Conservation (phyloP, 2,329 filamentous ascomycete species). For the Aspergillus candidus region DNA sequence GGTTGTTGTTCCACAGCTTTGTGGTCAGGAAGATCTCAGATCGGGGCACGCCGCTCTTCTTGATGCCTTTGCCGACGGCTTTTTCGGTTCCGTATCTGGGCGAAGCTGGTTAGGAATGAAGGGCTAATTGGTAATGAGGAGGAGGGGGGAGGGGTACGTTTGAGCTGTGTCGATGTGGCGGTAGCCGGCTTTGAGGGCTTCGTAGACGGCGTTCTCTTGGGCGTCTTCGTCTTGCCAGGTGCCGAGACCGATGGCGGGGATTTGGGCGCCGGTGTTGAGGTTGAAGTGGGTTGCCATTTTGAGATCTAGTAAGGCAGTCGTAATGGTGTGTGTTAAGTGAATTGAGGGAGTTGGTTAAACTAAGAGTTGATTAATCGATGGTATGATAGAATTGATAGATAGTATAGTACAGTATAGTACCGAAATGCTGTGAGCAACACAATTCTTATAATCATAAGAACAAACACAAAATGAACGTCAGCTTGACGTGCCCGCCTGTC, state of each 20-base stretch:
- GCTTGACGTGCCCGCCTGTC: no score
- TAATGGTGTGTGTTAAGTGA: no score
- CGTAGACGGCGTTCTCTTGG: constrained; percentile 45
- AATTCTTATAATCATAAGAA: no score
- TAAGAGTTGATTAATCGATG: no score
- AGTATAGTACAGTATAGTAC: no score
- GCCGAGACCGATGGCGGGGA: constrained; percentile 47
- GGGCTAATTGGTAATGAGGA: no score
- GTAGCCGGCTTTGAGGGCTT: constrained; percentile 48
- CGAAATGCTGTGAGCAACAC: no score
- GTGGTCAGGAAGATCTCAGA: constrained; percentile 61
- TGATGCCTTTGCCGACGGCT: constrained; percentile 60
- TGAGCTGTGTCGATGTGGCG: constrained; percentile 50
- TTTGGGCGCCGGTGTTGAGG: constrained; percentile 44
- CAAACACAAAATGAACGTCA: no score
- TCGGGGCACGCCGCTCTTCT: constrained; percentile 57
- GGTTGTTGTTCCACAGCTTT: constrained; percentile 62
- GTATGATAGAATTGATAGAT: no score
- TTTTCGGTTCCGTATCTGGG: constrained; percentile 57
- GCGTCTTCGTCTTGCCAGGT: constrained; percentile 50
- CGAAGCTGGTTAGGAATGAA: no score
- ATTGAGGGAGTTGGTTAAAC: no score
- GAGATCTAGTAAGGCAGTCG: not conserved
- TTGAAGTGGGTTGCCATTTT: constrained; percentile 33
- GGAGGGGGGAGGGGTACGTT: constrained; percentile 27